Base-by-base conservation (phyloP, 2,329 filamentous ascomycete species). In the Ophiostoma novo-ulmi region DNA sequence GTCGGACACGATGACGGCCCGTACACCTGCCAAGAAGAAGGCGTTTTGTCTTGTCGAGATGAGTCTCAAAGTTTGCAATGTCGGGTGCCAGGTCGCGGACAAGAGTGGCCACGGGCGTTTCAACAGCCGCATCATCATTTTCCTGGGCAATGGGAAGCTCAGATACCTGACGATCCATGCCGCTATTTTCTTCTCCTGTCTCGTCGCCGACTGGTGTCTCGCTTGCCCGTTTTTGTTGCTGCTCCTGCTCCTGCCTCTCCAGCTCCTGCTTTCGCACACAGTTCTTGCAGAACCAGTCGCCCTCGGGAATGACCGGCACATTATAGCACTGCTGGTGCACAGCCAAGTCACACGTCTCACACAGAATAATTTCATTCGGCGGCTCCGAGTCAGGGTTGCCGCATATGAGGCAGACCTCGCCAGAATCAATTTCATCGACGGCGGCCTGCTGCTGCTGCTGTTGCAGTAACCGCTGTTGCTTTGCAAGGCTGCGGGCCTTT, bases 331-430 rank as follows among this genome's bases (percentile, higher is more conserved):
- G 81, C 75, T 89, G 87, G 74, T 90, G 88, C 61, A 86, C 85
- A 0, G 85, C 85, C 77, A 84, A 82, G 76, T 89, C 85, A 79
- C 88, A 90, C 69, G 83, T 84, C 74, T 89, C 88, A 78, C 88
- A 90, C 48, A 89, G 83, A 10, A 90, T 80, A 44, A 90, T 89
- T 75, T 88, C 82, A 75, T 90, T 89, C 1, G 85, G 85, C 1
- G 82, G 78, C 48, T 83, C 80, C 0, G 87, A 89, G 72, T 89
- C 83, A 0, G 85, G 84, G 70, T 84, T 84, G 52, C 79, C 80
- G 76, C 88, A 90, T 48, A 89, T 81, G 22, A 79, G 80, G 74
- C 88, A 90, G 0, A 85, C 81, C 70, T 87, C 85, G 22, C 87
- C 85, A 64, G 31, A 77, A 13, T 80, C 78, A 22, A 78, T 75